Evolutionary conservation across 805 yeast genomes (phyloP).

Genomic region (Nakazawaea peltata): DNA sequence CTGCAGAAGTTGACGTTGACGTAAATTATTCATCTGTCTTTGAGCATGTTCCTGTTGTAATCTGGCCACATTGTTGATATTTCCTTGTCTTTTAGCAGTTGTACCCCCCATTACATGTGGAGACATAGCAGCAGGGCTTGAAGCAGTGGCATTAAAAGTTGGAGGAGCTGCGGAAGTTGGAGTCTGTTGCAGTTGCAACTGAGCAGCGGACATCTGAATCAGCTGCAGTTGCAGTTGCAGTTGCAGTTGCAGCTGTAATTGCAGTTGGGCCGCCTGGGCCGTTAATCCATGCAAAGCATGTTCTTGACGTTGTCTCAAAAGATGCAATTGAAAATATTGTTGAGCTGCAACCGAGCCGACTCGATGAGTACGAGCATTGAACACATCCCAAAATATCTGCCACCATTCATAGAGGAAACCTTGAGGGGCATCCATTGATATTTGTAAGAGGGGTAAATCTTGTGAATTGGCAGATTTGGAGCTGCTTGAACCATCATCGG

Average conservation of each 20-base stretch:
- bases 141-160: constrained; percentile 18
- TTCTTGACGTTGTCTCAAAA: constrained; percentile 52
- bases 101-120: constrained; percentile 15
- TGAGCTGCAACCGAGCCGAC: constrained; percentile 58
- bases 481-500: too few species aligned
- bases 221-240: constrained; percentile 19
- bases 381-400: constrained; percentile 93
- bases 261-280: constrained; percentile 14
- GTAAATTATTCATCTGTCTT: constrained; percentile 26
- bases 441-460: constrained; percentile 41
- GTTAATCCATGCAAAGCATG: constrained; percentile 36
- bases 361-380: constrained; percentile 68
- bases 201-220: constrained; percentile 12
- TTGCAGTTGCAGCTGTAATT: constrained; percentile 20
- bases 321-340: constrained; percentile 61
- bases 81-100: constrained; percentile 16
- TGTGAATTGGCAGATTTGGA: constrained; percentile 2
- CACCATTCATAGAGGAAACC: constrained; percentile 93
- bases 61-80: constrained; percentile 5
- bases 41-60: constrained; percentile 14
- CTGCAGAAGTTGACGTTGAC: constrained; percentile 31
- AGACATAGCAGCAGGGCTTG: constrained; percentile 13
- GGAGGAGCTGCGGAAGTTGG: constrained; percentile 12
- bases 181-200: constrained; percentile 16
- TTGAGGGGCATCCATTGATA: constrained; percentile 74